Evolutionary conservation across 78 protist species (phyloP).

Genomic region (Emiliania huxleyi): DNA sequence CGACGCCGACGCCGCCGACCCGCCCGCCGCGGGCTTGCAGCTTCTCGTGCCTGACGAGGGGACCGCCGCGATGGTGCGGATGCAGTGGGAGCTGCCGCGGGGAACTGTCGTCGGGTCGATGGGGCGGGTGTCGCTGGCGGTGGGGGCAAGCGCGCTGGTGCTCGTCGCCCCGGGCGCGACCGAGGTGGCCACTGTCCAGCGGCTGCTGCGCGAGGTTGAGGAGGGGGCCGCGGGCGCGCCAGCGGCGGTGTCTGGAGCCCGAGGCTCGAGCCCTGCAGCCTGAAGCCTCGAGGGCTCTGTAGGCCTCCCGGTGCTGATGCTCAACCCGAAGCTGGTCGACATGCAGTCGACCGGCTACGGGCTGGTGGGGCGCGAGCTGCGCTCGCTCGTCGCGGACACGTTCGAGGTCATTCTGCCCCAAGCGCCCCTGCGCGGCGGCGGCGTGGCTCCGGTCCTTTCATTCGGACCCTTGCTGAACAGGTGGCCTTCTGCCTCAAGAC

Average conservation of each 20-base stretch:
- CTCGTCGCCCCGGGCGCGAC: conserved; percentile 8
- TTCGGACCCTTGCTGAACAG: no score
- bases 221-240: not conserved
- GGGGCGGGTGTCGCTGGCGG: not conserved
- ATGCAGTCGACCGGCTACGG: conserved; percentile 9
- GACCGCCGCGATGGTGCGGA: not conserved
- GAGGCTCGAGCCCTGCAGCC: no score
- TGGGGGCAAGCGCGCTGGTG: not conserved
- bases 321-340: conserved; percentile 13
- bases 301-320: not conserved
- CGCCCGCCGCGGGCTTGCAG: not conserved
- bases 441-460: no score
- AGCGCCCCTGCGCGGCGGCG: no score
- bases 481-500: not conserved
- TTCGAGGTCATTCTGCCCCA: no score
- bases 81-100: not conserved
- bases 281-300: no score
- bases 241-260: not conserved
- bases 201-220: not conserved
- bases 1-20: no score
- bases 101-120: not conserved
- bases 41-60: conserved; percentile 2
- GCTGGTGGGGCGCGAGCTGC: conserved; percentile 3
- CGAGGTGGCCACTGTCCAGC: not conserved
- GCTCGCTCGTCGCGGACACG: not conserved